phyloP scores from a whole-genome alignment of 139 green algal genomes.

The Nannochloris sp. region DNA sequence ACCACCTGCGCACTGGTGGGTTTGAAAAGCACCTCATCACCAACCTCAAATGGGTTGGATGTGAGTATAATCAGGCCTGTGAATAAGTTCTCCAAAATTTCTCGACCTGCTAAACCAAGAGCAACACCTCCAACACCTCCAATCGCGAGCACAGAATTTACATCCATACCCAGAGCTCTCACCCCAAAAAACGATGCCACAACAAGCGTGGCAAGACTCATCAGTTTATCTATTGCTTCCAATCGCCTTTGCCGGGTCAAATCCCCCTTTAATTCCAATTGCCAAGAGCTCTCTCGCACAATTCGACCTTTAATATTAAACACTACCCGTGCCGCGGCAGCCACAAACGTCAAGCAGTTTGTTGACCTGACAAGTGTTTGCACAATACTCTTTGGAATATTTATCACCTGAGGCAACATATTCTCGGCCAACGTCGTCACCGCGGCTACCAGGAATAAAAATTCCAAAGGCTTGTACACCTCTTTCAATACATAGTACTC shows the following conservation, averaged over 20 bases:
- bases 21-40: constrained; percentile 73
- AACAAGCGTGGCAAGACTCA: constrained; percentile 49
- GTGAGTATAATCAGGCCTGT: constrained; percentile 86
- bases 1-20: constrained; percentile 49
- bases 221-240: constrained; percentile 61
- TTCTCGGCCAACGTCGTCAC: constrained; percentile 77
- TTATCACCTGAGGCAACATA: constrained; percentile 75
- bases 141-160: constrained; percentile 81
- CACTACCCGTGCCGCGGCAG: constrained; percentile 61
- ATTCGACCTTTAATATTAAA: constrained; percentile 83
- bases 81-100: constrained; percentile 91
- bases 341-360: constrained; percentile 75
- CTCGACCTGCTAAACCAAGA: constrained; percentile 78
- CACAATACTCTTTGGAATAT: constrained; percentile 51
- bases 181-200: constrained; percentile 51
- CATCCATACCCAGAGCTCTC: constrained; percentile 57
- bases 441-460: constrained; percentile 78
- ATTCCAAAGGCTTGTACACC: constrained; percentile 82
- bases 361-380: constrained; percentile 63
- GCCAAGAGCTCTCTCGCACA: constrained; percentile 34
- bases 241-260: constrained; percentile 65
- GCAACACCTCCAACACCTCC: constrained; percentile 87
- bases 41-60: constrained; percentile 56
- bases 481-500: constrained; percentile 64
- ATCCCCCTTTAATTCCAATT: constrained; percentile 69